Percentiles rank a stretch among this genome's conserved stretches.
phyloP scores from a whole-genome alignment of 2,329 filamentous ascomycete genomes.

The Parafenestella ontariensis region DNA sequence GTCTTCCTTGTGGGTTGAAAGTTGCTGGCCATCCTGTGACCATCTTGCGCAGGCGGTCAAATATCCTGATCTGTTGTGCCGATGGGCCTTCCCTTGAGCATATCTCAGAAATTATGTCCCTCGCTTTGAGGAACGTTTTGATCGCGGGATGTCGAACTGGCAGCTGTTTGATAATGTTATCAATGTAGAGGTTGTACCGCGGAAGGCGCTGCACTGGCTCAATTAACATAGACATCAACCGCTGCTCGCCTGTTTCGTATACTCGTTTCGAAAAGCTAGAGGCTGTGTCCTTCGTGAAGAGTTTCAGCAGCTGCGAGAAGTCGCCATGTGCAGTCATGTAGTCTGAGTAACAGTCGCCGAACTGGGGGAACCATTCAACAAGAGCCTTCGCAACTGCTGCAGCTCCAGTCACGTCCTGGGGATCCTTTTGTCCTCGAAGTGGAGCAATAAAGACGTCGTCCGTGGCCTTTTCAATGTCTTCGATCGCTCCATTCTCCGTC shows the following conservation, averaged over 20 bases:
- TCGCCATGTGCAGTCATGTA: conserved; percentile 91
- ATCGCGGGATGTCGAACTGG: conserved; percentile 87
- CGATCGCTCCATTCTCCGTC: conserved; percentile 79
- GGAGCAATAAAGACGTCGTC: conserved; percentile 49
- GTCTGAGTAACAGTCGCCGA: conserved; percentile 88
- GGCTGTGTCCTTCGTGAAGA: conserved; percentile 76
- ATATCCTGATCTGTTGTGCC: conserved; percentile 74
- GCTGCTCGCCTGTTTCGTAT: conserved; percentile 85
- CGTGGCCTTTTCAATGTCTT: conserved; percentile 70
- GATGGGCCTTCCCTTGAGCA: conserved; percentile 84
- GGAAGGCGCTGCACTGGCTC: conserved; percentile 95
- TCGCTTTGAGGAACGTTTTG: conserved; percentile 81
- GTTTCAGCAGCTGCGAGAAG: conserved; percentile 81
- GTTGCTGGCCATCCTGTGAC: conserved; percentile 78
- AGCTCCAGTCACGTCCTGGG: conserved; percentile 78
- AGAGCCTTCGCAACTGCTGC: conserved; percentile 80
- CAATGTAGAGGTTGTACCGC: conserved; percentile 93
- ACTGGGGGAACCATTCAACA: conserved; percentile 90
- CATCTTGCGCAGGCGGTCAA: conserved; percentile 76
- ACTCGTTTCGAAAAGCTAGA: conserved; percentile 84
- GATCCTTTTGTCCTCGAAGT: conserved; percentile 42
- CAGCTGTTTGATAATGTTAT: conserved; percentile 88
- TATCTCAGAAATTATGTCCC: conserved; percentile 94
- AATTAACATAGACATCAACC: conserved; percentile 88
- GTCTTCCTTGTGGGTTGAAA: conserved; percentile 75